Conservation (phyloP, 345 rosid species). For the Arabidopsis suecica region DNA sequence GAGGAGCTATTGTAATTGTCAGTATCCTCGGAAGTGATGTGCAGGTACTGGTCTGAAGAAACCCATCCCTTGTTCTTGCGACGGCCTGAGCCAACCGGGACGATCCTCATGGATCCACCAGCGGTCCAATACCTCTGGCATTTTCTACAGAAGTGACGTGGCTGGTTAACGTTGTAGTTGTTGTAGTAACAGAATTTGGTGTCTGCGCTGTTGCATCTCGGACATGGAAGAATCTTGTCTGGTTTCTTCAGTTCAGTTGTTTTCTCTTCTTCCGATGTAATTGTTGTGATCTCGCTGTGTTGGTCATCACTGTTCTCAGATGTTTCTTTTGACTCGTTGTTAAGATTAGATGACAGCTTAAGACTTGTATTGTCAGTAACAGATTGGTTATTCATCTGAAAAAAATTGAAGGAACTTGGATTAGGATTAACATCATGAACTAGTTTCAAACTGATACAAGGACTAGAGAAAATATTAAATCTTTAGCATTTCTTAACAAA, state of each 20-base stretch:
- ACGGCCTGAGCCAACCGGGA: conserved; percentile 84
- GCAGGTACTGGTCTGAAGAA: conserved; percentile 37
- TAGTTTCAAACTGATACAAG: conserved; percentile 7
- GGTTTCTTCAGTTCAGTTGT: conserved; percentile 59
- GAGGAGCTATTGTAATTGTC: conserved; percentile 50
- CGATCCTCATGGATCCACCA: conserved; percentile 85
- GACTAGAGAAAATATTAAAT: neutral
- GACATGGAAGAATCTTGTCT: conserved; percentile 75
- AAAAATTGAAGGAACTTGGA: neutral
- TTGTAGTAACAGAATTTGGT: conserved; percentile 91
- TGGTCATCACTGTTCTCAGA: conserved; percentile 51
- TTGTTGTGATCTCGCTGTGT: conserved; percentile 51
- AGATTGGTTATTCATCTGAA: conserved; percentile 31
- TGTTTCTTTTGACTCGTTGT: conserved; percentile 45
- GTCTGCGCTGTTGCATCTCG: conserved; percentile 78
- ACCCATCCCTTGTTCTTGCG: conserved; percentile 76
- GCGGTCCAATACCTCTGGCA: conserved; percentile 95
- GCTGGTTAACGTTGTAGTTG: conserved; percentile 84
- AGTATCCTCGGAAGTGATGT: conserved; percentile 28
- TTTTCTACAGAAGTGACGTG: conserved; percentile 83
- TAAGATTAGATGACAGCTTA: conserved; percentile 33
- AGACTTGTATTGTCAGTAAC: conserved; percentile 17
- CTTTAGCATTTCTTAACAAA: neutral
- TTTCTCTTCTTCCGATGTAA: conserved; percentile 45
- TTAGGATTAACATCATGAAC: conserved; percentile 25